Evolutionary conservation across 2,329 filamentous ascomycete genomes (phyloP).

Genomic region (Beauveria pseudobassiana): DNA sequence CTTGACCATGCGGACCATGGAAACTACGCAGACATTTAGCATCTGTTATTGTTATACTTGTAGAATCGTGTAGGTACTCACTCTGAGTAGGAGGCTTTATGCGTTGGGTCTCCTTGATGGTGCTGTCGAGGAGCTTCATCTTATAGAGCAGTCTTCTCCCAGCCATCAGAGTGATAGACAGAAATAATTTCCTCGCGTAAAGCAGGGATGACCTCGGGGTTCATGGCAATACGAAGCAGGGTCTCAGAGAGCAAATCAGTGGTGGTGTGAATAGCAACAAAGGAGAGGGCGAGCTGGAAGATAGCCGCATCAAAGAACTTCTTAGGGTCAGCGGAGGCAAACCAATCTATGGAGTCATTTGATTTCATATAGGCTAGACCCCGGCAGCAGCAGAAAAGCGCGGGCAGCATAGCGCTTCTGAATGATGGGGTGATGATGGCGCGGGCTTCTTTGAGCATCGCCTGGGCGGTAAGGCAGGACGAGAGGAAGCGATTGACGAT

Average conservation of each 20-base stretch:
- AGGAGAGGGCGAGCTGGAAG: conserved; percentile 22
- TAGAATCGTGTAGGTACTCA: neutral
- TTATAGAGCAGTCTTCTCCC: conserved; percentile 35
- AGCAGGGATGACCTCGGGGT: conserved; percentile 26
- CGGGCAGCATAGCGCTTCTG: conserved; percentile 36
- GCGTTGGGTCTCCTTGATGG: conserved; percentile 43
- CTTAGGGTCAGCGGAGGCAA: conserved; percentile 35
- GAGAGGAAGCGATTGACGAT: conserved; percentile 38
- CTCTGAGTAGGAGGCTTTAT: conserved; percentile 30
- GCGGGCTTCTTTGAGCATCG: conserved; percentile 6
- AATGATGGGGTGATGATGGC: conserved; percentile 28
- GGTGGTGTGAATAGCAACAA: conserved; percentile 49
- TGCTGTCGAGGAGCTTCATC: conserved; percentile 40
- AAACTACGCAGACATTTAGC: neutral
- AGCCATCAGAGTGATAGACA: conserved; percentile 19
- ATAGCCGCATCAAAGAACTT: conserved; percentile 12
- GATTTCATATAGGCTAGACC: conserved; percentile 32
- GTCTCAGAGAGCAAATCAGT: conserved; percentile 21
- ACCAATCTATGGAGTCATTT: conserved; percentile 47
- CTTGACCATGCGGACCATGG: conserved; percentile 9
- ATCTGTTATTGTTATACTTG: no score
- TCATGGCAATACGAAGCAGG: conserved; percentile 29
- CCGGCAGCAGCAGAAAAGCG: conserved; percentile 14
- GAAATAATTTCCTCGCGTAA: conserved; percentile 34
- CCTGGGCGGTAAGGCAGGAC: conserved; percentile 25